Conservation (phyloP, 768 basidiomycete species). For the button mushroom (Agaricus bisporus) region DNA sequence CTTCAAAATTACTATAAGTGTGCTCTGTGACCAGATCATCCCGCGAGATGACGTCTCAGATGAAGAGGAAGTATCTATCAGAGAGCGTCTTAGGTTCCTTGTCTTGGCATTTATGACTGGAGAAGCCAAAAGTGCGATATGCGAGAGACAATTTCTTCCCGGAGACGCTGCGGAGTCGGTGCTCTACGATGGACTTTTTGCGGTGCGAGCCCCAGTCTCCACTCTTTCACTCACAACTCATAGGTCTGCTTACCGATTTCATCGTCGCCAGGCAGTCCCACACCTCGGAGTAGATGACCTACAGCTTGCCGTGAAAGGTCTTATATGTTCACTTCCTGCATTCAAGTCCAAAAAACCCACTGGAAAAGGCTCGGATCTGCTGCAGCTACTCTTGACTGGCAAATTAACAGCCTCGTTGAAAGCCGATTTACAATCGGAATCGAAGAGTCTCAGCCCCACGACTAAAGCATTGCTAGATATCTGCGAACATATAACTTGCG, state of each 20-base stretch:
- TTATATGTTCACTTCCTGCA: slow-evolving; percentile 9
- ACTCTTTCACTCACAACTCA: not conserved
- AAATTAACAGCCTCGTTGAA: slow-evolving; percentile 29
- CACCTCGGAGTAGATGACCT: slow-evolving; percentile 35
- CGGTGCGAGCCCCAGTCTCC: slow-evolving; percentile 29
- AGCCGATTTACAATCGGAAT: slow-evolving; percentile 14
- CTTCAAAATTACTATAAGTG: slow-evolving; percentile 51
- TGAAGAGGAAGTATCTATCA: slow-evolving; percentile 51
- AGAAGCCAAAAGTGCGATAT: slow-evolving; percentile 41
- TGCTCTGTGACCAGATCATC: slow-evolving; percentile 63
- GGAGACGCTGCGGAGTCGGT: slow-evolving; percentile 41
- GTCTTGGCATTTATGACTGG: slow-evolving; percentile 55
- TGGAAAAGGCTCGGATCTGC: slow-evolving; percentile 9
- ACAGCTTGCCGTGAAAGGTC: slow-evolving; percentile 29
- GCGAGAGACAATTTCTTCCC: slow-evolving; percentile 34
- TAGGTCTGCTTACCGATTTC: not conserved
- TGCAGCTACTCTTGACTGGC: slow-evolving; percentile 27
- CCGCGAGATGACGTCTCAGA: slow-evolving; percentile 45
- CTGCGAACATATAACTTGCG: slow-evolving; percentile 5
- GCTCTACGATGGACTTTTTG: slow-evolving; percentile 40
- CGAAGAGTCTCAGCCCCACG: not conserved
- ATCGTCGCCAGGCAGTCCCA: slow-evolving; percentile 38
- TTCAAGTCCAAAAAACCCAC: slow-evolving; percentile 2
- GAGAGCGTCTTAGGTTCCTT: slow-evolving; percentile 50
- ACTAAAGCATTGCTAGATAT: slow-evolving; percentile 4